phyloP scores from a whole-genome alignment of 1,139 yeast genomes.

The Zygoascus meyerae region DNA sequence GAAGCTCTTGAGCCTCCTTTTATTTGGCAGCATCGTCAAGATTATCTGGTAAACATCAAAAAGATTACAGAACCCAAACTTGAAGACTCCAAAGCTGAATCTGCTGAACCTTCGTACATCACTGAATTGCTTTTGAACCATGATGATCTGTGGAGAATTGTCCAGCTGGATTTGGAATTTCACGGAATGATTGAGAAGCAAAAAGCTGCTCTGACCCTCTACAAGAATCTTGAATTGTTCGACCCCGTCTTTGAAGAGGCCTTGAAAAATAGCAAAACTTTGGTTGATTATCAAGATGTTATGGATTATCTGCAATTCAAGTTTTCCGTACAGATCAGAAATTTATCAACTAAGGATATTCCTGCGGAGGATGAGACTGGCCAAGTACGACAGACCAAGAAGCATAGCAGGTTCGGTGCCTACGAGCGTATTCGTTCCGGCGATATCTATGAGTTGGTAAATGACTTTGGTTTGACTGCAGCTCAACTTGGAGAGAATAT shows the following conservation, averaged over 20 bases:
- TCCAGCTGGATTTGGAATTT: conserved; percentile 79
- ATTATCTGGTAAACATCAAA: conserved; percentile 58
- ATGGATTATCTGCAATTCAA: conserved; percentile 79
- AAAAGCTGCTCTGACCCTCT: conserved; percentile 53
- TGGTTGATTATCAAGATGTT: conserved; percentile 82
- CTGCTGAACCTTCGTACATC: conserved; percentile 14
- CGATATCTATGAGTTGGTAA: conserved; percentile 60
- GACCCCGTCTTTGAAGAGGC: conserved; percentile 58
- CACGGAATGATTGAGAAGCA: conserved; percentile 81
- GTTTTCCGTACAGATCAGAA: conserved; percentile 58
- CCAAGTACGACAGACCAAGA: conserved; percentile 37
- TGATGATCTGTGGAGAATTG: conserved; percentile 89
- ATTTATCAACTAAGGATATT: conserved; percentile 37
- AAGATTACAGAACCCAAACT: conserved; percentile 36
- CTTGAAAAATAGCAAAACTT: conserved; percentile 51
- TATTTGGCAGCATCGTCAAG: conserved; percentile 93
- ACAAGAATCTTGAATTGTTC: conserved; percentile 47
- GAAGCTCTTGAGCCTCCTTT: conserved; percentile 92
- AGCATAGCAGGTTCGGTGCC: conserved; percentile 62
- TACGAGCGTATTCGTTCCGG: conserved; percentile 74
- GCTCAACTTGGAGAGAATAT: conserved; percentile 82
- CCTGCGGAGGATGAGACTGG: conserved; percentile 21
- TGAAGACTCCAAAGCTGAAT: conserved; percentile 48
- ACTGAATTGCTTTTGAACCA: conserved; percentile 40
- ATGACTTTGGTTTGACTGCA: conserved; percentile 71